Evolutionary conservation across 768 basidiomycete genomes (phyloP).

Genomic region (Pisolithus tinctorius): DNA sequence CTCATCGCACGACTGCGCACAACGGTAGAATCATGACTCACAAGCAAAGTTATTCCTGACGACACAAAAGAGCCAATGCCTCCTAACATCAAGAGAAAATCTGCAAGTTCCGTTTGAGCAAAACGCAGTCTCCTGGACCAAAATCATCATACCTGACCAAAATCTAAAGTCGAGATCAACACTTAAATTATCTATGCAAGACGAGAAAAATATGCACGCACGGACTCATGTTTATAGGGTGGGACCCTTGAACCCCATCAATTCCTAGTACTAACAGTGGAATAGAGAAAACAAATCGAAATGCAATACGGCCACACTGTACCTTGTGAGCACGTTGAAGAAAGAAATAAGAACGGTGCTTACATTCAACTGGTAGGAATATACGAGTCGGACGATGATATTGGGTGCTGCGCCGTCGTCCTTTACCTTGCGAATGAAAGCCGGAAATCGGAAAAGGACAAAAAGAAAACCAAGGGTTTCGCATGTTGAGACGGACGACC

Average conservation of each 20-base stretch:
- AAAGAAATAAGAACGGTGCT: constrained; percentile 20
- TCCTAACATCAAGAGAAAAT: constrained; percentile 65
- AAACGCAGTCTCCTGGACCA: not conserved
- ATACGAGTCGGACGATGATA: constrained; percentile 66
- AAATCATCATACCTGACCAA: constrained; percentile 43
- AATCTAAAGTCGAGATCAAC: constrained; percentile 34
- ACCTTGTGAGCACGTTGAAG: not conserved
- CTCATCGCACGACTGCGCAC: not conserved
- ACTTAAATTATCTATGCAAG: constrained; percentile 1
- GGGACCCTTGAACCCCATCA: constrained; percentile 51
- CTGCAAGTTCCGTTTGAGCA: constrained; percentile 25
- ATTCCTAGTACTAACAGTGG: constrained; percentile 62
- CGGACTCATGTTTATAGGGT: constrained; percentile 47
- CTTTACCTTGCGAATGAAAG: constrained; percentile 64
- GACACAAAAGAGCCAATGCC: constrained; percentile 75
- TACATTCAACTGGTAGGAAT: constrained; percentile 76
- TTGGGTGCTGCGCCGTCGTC: constrained; percentile 67
- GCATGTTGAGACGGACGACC: constrained; percentile 55
- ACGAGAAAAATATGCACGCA: constrained; percentile 32
- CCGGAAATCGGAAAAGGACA: constrained; percentile 64
- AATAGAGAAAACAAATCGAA: constrained; percentile 67
- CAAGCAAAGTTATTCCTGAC: constrained; percentile 73
- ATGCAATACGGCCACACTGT: constrained; percentile 64
- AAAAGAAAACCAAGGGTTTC: constrained; percentile 67
- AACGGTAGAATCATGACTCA: constrained; percentile 28